Percentiles rank a stretch among this genome's conserved stretches.
These are phyloP conservation scores for Apophysomyces ossiformis DNA, from an alignment of 371 early-diverging fungal species.

Conservation along the genomic window DNA sequence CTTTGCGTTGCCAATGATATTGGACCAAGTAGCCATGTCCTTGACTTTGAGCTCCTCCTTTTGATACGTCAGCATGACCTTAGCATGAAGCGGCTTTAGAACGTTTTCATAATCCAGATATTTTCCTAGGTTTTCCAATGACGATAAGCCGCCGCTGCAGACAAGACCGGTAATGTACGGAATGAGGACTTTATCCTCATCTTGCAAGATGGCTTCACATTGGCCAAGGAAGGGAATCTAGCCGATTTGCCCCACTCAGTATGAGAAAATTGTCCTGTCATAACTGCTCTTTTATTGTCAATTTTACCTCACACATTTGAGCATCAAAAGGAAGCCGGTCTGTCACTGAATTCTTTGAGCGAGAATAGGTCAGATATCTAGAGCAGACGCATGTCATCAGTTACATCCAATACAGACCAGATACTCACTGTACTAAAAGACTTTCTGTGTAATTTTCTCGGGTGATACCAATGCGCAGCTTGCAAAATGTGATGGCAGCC, in stretches of 20 bases:
- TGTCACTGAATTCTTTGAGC: neutral
- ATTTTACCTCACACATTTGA: too few species aligned
- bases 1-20: slow-evolving; percentile 11
- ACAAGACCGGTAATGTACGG: slow-evolving; percentile 32
- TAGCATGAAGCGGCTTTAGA: slow-evolving; percentile 26
- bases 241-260: too few species aligned
- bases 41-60: neutral
- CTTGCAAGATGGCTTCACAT: neutral
- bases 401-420: neutral
- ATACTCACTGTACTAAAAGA: slow-evolving; percentile 28
- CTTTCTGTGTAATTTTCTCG: slow-evolving; percentile 25
- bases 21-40: slow-evolving; percentile 6
- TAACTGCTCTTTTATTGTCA: too few species aligned
- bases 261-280: too few species aligned
- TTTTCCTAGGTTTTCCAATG: slow-evolving; percentile 19
- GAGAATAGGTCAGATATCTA: neutral
- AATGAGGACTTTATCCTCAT: slow-evolving; percentile 7
- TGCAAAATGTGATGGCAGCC: slow-evolving; percentile 22
- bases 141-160: slow-evolving; percentile 17
- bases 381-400: neutral
- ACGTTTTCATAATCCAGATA: slow-evolving; percentile 23
- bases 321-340: too few species aligned
- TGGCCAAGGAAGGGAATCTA: slow-evolving; percentile 15
- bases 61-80: slow-evolving; percentile 22
- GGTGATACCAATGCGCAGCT: slow-evolving; percentile 29